Percentiles rank a stretch among this genome's conserved stretches.
Conservation (phyloP, 2,329 filamentous ascomycete genomes). For the Talaromyces sp. region DNA sequence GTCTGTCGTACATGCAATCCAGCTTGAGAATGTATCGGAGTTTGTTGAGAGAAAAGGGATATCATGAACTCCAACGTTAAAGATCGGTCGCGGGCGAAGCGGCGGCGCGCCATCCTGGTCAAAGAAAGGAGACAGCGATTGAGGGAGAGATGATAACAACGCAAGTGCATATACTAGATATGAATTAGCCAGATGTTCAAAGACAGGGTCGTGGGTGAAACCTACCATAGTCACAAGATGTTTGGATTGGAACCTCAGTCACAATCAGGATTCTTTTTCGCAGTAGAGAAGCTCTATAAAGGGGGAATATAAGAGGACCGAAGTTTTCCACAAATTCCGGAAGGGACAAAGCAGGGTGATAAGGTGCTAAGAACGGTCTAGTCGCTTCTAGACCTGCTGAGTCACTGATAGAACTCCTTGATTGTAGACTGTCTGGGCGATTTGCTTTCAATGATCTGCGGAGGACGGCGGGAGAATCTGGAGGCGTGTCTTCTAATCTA, state of each 20-base stretch:
- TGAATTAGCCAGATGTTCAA: slow-evolving; percentile 22
- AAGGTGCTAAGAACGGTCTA: slow-evolving; percentile 63
- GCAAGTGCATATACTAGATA: slow-evolving; percentile 82
- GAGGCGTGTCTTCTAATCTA: slow-evolving; percentile 45
- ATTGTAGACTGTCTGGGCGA: slow-evolving; percentile 28
- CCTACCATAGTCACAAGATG: slow-evolving; percentile 83
- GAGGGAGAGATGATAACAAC: slow-evolving; percentile 83
- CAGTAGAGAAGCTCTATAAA: slow-evolving; percentile 81
- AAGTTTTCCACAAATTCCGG: slow-evolving; percentile 74
- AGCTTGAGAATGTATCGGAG: slow-evolving; percentile 55
- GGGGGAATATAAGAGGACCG: slow-evolving; percentile 85
- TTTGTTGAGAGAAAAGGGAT: slow-evolving; percentile 71
- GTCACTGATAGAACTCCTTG: slow-evolving; percentile 42
- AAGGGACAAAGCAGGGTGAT: slow-evolving; percentile 84
- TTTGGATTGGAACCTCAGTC: slow-evolving; percentile 78
- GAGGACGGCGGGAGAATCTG: slow-evolving; percentile 51
- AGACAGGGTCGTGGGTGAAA: neutral
- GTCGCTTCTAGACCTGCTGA: slow-evolving; percentile 39
- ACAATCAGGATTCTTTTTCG: slow-evolving; percentile 86
- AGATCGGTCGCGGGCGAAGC: slow-evolving; percentile 72
- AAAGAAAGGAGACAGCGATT: slow-evolving; percentile 68
- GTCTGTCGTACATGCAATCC: slow-evolving; percentile 95
- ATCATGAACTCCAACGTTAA: slow-evolving; percentile 89
- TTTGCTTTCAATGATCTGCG: slow-evolving; percentile 54
- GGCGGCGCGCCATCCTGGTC: slow-evolving; percentile 59